Percentiles rank a stretch among this genome's conserved stretches.
These are phyloP conservation scores for Paramecium pentaurelia DNA, from an alignment of 73 alveolate genomes.

Conservation along the genomic window DNA sequence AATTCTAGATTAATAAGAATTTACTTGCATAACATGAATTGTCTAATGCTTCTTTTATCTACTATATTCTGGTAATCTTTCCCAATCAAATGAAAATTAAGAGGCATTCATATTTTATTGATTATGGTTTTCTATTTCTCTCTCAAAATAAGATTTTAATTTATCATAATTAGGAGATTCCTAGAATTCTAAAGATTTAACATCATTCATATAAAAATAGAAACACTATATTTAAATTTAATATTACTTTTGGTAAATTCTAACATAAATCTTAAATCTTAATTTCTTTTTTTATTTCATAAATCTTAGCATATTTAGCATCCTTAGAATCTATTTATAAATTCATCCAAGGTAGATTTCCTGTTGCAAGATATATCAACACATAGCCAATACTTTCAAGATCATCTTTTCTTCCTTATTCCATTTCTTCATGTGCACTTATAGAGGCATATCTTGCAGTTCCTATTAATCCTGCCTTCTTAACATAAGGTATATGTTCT, in stretches of 20 bases:
- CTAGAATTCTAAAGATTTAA: background rate
- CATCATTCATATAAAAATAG: background rate
- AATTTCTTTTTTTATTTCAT: background rate
- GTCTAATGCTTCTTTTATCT: background rate
- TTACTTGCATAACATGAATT: background rate
- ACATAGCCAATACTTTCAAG: constrained; percentile 78
- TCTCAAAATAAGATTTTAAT: background rate
- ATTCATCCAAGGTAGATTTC: constrained; percentile 76
- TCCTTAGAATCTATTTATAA: constrained; percentile 54
- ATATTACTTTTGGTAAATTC: background rate
- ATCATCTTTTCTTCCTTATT: constrained; percentile 82
- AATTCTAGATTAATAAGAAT: background rate
- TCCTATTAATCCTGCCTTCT: constrained; percentile 76
- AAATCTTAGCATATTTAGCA: constrained; percentile 49
- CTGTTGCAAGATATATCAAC: constrained; percentile 69
- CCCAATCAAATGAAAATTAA: background rate
- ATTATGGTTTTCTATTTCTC: background rate
- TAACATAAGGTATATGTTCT: constrained; percentile 71
- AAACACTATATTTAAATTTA: background rate
- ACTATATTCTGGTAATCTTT: background rate
- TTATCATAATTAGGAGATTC: constrained; percentile 36
- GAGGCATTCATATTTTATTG: background rate
- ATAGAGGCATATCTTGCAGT: constrained; percentile 81
- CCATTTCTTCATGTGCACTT: constrained; percentile 74
- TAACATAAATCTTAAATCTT: background rate